phyloP scores from a whole-genome alignment of 352 stramenopile genomes.

The Elongisporangium senticosum region DNA sequence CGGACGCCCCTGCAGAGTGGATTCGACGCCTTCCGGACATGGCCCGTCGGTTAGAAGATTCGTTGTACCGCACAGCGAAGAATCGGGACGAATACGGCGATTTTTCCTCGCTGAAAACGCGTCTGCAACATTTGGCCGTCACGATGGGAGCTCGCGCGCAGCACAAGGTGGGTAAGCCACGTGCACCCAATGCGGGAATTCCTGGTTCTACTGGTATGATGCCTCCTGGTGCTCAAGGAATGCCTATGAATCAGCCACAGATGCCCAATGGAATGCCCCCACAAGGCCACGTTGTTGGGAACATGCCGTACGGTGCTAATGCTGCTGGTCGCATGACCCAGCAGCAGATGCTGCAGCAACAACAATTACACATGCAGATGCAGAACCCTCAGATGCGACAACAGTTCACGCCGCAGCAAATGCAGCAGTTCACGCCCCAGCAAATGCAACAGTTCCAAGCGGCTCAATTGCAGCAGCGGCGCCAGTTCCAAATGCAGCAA shows the following conservation, averaged over 20 bases:
- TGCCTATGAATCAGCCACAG: constrained; percentile 38
- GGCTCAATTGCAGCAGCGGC: constrained; percentile 26
- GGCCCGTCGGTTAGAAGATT: constrained; percentile 96
- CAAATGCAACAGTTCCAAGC: constrained; percentile 21
- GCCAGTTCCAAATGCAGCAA: constrained; percentile 47
- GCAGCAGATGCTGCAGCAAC: constrained; percentile 70
- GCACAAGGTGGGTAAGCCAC: constrained; percentile 64
- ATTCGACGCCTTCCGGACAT: constrained; percentile 97
- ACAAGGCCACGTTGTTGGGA: constrained; percentile 54
- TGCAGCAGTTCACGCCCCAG: constrained; percentile 57
- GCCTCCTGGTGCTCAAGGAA: constrained; percentile 26
- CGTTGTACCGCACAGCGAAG: constrained; percentile 92
- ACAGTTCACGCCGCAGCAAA: constrained; percentile 73
- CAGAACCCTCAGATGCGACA: constrained; percentile 79
- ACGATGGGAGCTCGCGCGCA: constrained; percentile 83
- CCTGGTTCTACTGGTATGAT: constrained; percentile 23
- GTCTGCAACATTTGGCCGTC: constrained; percentile 94
- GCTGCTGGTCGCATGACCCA: constrained; percentile 68
- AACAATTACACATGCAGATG: constrained; percentile 80
- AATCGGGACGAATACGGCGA: constrained; percentile 95
- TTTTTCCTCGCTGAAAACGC: constrained; percentile 93
- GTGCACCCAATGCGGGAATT: constrained; percentile 29
- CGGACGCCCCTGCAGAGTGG: constrained; percentile 96
- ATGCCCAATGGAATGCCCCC: constrained; percentile 40
- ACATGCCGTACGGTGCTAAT: constrained; percentile 57